Conservation (phyloP, 1,284 basidiomycete genomes). For the Pyrrhoderma lamaoense region DNA sequence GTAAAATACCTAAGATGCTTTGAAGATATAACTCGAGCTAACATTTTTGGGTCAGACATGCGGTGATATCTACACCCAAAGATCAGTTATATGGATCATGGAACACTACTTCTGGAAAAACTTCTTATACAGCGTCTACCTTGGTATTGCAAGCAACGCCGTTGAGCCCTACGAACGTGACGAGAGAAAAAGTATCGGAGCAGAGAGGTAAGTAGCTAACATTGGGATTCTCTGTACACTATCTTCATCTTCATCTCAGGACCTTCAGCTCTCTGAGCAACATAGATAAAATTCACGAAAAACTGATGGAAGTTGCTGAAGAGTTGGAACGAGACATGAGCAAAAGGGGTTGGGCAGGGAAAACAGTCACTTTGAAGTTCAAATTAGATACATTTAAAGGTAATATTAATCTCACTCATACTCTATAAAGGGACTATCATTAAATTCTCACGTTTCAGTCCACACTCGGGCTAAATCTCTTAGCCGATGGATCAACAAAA, state of each 20-base stretch:
- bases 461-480: slow-evolving; percentile 38
- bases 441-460: slow-evolving; percentile 21
- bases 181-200: slow-evolving; percentile 84
- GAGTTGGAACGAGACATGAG: slow-evolving; percentile 78
- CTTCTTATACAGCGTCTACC: slow-evolving; percentile 68
- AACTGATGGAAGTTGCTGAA: slow-evolving; percentile 70
- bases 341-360: slow-evolving; percentile 62
- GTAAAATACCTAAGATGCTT: slow-evolving; percentile 30
- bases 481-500: slow-evolving; percentile 31
- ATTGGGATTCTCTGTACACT: background rate
- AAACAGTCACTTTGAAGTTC: slow-evolving; percentile 74
- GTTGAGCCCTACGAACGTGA: slow-evolving; percentile 71
- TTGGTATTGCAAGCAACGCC: slow-evolving; percentile 79
- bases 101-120: slow-evolving; percentile 77
- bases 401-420: background rate
- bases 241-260: slow-evolving; percentile 32
- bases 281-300: slow-evolving; percentile 58
- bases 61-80: slow-evolving; percentile 74
- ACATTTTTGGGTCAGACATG: slow-evolving; percentile 54
- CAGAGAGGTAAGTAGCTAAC: slow-evolving; percentile 56
- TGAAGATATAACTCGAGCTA: background rate
- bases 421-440: background rate
- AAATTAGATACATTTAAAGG: slow-evolving; percentile 38
- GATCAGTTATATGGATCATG: slow-evolving; percentile 69
- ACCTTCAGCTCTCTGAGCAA: slow-evolving; percentile 69